Conservation (phyloP, 192 early-diverging fungal genomes). For the Pecoramyces ruminantium region DNA sequence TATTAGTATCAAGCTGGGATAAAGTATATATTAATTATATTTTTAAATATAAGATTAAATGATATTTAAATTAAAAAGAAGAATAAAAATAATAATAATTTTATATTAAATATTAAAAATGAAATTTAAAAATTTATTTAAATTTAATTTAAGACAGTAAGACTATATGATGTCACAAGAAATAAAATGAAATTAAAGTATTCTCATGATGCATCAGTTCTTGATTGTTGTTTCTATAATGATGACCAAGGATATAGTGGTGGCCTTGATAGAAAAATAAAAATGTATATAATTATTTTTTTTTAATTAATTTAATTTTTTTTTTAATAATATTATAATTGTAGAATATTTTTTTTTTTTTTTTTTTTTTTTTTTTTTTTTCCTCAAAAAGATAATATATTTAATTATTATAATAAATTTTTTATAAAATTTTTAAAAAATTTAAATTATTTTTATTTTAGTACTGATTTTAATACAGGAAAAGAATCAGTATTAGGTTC, state of each 20-base stretch:
- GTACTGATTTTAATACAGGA: constrained; percentile 42
- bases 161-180: constrained; percentile 59
- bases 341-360: too few relatives aligned
- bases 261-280: constrained; percentile 55
- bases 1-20: constrained; percentile 86
- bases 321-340: too few relatives aligned
- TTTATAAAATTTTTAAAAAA: too few relatives aligned
- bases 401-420: not conserved
- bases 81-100: too few relatives aligned
- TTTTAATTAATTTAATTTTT: too few relatives aligned
- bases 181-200: constrained; percentile 39
- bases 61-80: too few relatives aligned
- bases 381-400: constrained; percentile 1
- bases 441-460: too few relatives aligned
- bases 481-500: constrained; percentile 42
- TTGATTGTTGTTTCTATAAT: constrained; percentile 59
- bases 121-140: too few relatives aligned
- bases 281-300: too few relatives aligned
- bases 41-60: too few relatives aligned
- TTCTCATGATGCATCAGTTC: constrained; percentile 49
- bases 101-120: too few relatives aligned
- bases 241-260: constrained; percentile 42
- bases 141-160: constrained; percentile 62
- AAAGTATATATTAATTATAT: constrained; percentile 43
- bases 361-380: too few relatives aligned